Evolutionary conservation across 441 rosid species (phyloP).

Genomic region (Arabidopsis lyrata): DNA sequence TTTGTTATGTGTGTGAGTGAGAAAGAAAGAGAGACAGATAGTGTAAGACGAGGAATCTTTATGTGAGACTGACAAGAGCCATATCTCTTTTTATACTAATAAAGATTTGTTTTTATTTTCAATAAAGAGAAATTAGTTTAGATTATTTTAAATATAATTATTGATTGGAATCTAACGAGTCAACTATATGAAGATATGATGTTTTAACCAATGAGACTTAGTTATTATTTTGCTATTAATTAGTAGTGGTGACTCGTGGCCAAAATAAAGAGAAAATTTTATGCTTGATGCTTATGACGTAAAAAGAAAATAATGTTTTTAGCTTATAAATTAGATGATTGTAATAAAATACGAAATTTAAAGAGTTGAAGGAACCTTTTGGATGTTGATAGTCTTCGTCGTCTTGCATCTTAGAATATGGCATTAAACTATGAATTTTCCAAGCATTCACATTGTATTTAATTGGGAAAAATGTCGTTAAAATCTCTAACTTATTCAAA

Average conservation of each 20-base stretch:
- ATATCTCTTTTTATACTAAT: conserved; percentile 15
- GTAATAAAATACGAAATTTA: neutral
- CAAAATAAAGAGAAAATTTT: neutral
- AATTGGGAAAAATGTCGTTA: too few relatives aligned
- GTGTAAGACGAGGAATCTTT: conserved; percentile 28
- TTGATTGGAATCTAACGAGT: conserved; percentile 20
- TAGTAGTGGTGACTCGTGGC: neutral
- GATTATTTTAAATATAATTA: conserved; percentile 16
- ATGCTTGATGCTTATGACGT: conserved; percentile 20
- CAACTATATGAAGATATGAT: conserved; percentile 23
- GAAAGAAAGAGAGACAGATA: neutral
- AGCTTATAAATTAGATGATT: neutral
- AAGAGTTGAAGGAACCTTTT: conserved; percentile 27
- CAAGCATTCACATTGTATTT: conserved; percentile 16
- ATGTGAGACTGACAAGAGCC: conserved; percentile 26
- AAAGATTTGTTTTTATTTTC: neutral
- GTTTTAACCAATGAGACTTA: neutral
- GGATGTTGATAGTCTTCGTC: conserved; percentile 31
- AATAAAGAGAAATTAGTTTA: neutral
- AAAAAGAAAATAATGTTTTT: neutral
- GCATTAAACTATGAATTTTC: conserved; percentile 7
- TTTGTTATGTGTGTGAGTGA: conserved; percentile 21
- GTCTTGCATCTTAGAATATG: conserved; percentile 3
- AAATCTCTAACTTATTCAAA: too few relatives aligned
- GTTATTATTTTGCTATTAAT: neutral